Evolutionary conservation across 2,329 filamentous ascomycete genomes (phyloP), one percentile per base, ranked within the genome.

Genomic region (Colletotrichum tropicale): DNA sequence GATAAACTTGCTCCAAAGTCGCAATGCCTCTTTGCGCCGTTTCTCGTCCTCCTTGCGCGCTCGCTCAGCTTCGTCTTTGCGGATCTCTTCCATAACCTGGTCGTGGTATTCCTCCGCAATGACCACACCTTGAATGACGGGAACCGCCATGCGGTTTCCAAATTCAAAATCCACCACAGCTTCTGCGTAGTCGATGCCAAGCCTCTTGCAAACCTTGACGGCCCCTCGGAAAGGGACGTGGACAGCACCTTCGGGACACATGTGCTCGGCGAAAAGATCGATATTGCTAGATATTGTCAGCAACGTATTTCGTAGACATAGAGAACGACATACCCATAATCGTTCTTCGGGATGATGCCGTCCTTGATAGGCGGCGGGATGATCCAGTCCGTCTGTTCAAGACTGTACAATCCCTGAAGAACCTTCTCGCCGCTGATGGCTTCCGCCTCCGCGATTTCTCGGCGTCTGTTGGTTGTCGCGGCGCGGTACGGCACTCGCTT

Each of bases 151-250:
- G 76, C 97, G 94, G 80, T 97, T 94, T 0, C 96, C 96, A 82
- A 98, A 99, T 82, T 99, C 97, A 82, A 99, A 99, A 2, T 95
- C 97, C 0, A 96, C 96, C 4, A 98, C 97, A 2, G 97, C 97
- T 84, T 98, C 97, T 0, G 97, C 97, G 80, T 93, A 98, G 81
- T 98, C 96, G 48, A 98, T 94, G 6, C 92, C 92, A 0, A 99
- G 88, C 76, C 94, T 93, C 82, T 95, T 95, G 83, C 96, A 98
- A 2, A 98, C 91, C 64, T 93, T 93, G 36, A 93, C 92, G 0
- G 93, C 94, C 1, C 95, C 95, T 61, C 93, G 91, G 70, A 93
- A 93, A 0, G 95, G 95, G 3, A 98, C 89, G 82, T 99, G 97
- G 0, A 94, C 91, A 4, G 96, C 96, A 1, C 97, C 87, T 74